phyloP scores from a whole-genome alignment of 164 flowering plant genomes.

The Macadamia tetraphylla region DNA sequence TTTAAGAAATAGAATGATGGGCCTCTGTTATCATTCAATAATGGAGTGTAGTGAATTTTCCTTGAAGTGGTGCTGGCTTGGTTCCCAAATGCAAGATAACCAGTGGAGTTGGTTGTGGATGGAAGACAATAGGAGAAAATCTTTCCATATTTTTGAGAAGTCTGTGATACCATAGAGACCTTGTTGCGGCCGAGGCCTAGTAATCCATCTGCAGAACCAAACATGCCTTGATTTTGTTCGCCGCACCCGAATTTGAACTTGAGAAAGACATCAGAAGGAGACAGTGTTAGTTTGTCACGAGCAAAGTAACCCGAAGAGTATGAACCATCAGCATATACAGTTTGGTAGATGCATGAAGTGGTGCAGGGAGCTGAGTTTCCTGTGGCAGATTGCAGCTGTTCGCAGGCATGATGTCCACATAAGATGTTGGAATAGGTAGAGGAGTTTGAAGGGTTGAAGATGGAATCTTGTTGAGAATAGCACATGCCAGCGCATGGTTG shows the following conservation, averaged over 20 bases:
- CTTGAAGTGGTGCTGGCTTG: neutral
- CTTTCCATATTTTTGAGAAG: neutral
- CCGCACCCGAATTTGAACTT: neutral
- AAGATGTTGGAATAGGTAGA: neutral
- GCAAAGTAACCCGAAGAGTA: neutral
- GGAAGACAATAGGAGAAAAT: neutral
- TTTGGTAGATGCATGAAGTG: neutral
- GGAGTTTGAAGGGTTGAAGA: neutral
- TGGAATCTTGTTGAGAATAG: neutral
- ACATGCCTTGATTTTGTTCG: neutral
- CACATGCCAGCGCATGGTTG: neutral
- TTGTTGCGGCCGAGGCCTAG: neutral
- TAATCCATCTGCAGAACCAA: neutral
- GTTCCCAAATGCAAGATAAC: neutral
- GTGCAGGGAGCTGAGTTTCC: neutral
- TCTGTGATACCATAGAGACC: neutral
- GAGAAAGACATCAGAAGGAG: neutral
- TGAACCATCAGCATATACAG: neutral
- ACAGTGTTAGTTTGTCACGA: neutral
- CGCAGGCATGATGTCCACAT: neutral
- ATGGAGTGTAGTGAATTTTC: neutral
- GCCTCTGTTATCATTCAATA: neutral
- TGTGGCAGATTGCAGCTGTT: neutral
- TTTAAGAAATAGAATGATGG: neutral
- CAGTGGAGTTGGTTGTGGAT: neutral